Percentiles rank a stretch among this genome's conserved stretches.
Conservation (phyloP, 108 stramenopile species). For the Pseudonitzschia multiseries region DNA sequence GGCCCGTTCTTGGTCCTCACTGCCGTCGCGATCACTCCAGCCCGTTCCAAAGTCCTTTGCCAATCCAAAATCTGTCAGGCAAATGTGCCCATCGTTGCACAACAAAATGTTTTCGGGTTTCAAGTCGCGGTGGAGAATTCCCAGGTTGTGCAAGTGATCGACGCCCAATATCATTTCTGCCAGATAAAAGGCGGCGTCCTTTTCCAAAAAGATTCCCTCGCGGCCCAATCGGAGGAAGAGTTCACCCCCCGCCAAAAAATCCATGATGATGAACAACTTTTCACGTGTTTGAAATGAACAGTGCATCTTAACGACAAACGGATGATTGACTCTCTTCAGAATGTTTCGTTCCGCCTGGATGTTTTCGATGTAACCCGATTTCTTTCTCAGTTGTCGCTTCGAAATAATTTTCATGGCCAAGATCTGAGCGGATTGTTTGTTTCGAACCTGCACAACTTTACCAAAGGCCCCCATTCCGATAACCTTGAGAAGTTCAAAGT, state of each 20-base stretch:
- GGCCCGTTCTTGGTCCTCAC: constrained; percentile 61
- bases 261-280: constrained; percentile 97
- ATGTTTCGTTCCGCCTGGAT: constrained; percentile 92
- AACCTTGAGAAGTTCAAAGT: constrained; percentile 85
- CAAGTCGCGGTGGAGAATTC: constrained; percentile 96
- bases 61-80: constrained; percentile 97
- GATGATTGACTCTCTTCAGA: constrained; percentile 89
- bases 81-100: constrained; percentile 87
- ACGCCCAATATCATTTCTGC: constrained; percentile 95
- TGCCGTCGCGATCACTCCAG: constrained; percentile 31
- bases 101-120: constrained; percentile 95
- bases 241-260: constrained; percentile 95
- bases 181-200: constrained; percentile 90
- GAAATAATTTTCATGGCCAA: constrained; percentile 97
- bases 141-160: constrained; percentile 85
- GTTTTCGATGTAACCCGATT: constrained; percentile 80
- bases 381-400: constrained; percentile 86
- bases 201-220: constrained; percentile 83
- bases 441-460: constrained; percentile 93
- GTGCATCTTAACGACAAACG: constrained; percentile 95
- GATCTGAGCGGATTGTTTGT: constrained; percentile 71
- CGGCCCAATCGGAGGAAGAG: constrained; percentile 84
- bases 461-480: constrained; percentile 99
- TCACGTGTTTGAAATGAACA: constrained; percentile 95
- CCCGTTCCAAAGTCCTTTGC: constrained; percentile 82